These are phyloP conservation scores for Eragrostis tef DNA, from an alignment of 202 grass and related monocot species.

Conservation along the genomic window DNA sequence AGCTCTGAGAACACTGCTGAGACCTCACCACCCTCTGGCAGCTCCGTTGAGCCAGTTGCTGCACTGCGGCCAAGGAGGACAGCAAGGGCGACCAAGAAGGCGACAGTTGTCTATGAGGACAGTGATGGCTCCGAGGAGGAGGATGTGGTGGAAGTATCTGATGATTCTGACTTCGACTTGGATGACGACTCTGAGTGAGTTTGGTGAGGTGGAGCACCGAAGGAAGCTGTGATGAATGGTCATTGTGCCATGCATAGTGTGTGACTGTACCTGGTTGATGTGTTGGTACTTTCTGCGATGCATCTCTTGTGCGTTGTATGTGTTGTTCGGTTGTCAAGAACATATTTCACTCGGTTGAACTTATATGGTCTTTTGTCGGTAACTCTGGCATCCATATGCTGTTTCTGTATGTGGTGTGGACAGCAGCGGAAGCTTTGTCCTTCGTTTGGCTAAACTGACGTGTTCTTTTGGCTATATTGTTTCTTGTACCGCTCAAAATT, in stretches of 20 bases:
- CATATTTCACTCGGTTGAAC: constrained; percentile 1
- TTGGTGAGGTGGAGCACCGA: neutral
- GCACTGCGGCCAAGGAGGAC: constrained; percentile 52
- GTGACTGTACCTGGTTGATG: neutral
- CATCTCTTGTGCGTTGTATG: constrained; percentile 49
- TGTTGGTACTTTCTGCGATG: constrained; percentile 19
- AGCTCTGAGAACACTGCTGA: constrained; percentile 45
- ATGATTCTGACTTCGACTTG: constrained; percentile 64
- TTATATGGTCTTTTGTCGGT: neutral
- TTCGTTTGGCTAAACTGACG: neutral
- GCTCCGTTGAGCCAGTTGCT: constrained; percentile 42
- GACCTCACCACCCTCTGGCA: constrained; percentile 28
- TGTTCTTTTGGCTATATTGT: too few relatives aligned
- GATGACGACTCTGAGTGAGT: constrained; percentile 64
- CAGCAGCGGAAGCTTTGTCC: neutral
- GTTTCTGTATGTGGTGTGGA: neutral
- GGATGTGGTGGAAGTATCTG: constrained; percentile 51
- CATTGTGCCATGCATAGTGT: neutral
- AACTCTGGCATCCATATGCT: neutral
- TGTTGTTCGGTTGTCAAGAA: neutral
- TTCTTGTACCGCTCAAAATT: too few relatives aligned
- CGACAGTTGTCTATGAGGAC: constrained; percentile 21
- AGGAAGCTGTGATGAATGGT: neutral
- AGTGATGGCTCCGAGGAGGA: constrained; percentile 62
- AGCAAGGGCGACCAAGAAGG: constrained; percentile 59